Evolutionary conservation across 2,329 filamentous ascomycete species (phyloP).

Genomic region (Colletotrichum spinosum): DNA sequence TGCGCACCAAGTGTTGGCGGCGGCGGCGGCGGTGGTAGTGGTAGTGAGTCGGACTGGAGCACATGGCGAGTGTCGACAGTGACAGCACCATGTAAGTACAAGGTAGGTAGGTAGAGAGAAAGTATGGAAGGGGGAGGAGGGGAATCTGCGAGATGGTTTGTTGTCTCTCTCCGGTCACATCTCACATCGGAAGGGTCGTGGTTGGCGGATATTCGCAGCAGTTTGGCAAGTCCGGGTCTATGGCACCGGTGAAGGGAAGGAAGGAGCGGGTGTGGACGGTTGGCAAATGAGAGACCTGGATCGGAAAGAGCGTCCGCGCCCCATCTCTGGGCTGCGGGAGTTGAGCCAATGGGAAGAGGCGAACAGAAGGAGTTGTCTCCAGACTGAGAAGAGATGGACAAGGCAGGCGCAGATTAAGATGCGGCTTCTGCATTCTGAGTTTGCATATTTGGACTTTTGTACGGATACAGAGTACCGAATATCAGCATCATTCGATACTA

Average conservation of each 20-base stretch:
- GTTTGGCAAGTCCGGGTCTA: constrained; percentile 33
- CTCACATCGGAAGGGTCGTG: constrained; percentile 28
- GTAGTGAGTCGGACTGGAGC: no score
- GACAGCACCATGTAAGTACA: no score
- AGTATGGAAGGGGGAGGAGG: neutral
- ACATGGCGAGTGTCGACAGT: no score
- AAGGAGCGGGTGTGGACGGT: constrained; percentile 22
- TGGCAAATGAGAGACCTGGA: constrained; percentile 28
- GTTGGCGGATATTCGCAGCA: constrained; percentile 37
- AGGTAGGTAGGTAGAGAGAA: no score
- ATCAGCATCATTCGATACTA: no score
- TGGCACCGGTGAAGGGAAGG: constrained; percentile 34
- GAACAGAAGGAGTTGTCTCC: constrained; percentile 17
- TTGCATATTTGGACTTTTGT: no score
- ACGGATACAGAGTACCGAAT: no score
- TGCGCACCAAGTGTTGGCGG: no score
- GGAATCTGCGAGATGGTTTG: constrained; percentile 14
- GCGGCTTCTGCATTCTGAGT: no score
- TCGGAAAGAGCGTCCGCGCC: constrained; percentile 22
- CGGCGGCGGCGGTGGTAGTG: no score
- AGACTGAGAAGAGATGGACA: neutral
- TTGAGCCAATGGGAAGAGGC: constrained; percentile 25
- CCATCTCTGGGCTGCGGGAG: constrained; percentile 1
- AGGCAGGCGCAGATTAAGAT: constrained; percentile 1
- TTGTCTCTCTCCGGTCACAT: constrained; percentile 27